A percentile compares a stretch with the other conserved stretches of the same genome.
Evolutionary conservation across 345 rosid species (phyloP).

Genomic region (Lepidium aucheri): DNA sequence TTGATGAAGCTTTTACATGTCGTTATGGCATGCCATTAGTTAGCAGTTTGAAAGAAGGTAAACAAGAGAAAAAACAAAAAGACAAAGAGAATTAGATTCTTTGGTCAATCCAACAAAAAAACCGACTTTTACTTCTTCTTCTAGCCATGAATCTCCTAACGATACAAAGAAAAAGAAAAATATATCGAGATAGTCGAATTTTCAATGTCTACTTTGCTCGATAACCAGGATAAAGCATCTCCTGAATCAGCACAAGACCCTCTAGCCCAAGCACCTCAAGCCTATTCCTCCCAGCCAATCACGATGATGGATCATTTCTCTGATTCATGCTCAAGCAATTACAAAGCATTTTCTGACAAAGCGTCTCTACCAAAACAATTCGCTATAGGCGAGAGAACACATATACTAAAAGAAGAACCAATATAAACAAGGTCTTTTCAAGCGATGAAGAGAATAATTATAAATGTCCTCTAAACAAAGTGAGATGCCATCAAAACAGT

Average conservation of each 20-base stretch:
- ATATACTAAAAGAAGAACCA: background rate
- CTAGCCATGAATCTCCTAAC: too few relatives aligned
- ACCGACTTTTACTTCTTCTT: too few relatives aligned
- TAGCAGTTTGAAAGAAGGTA: too few relatives aligned
- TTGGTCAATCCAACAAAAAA: too few relatives aligned
- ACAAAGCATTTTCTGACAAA: background rate
- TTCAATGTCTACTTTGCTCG: too few relatives aligned
- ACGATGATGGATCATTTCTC: background rate
- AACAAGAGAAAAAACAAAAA: too few relatives aligned
- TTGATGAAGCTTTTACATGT: background rate
- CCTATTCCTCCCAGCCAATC: too few relatives aligned
- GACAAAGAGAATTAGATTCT: too few relatives aligned
- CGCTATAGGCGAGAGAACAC: background rate
- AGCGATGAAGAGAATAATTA: background rate
- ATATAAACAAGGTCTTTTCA: background rate
- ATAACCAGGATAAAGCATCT: too few relatives aligned
- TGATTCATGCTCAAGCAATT: background rate
- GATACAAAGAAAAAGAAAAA: too few relatives aligned
- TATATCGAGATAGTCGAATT: too few relatives aligned
- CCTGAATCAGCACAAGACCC: too few relatives aligned
- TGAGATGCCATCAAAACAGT: background rate
- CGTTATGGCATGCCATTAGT: background rate
- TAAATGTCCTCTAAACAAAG: fast-evolving
- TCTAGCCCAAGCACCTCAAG: background rate
- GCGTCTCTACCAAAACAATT: background rate